These are phyloP conservation scores for Lecanoromycetidae sp. DNA, from an alignment of 2,329 filamentous ascomycete species.

Conservation along the genomic window DNA sequence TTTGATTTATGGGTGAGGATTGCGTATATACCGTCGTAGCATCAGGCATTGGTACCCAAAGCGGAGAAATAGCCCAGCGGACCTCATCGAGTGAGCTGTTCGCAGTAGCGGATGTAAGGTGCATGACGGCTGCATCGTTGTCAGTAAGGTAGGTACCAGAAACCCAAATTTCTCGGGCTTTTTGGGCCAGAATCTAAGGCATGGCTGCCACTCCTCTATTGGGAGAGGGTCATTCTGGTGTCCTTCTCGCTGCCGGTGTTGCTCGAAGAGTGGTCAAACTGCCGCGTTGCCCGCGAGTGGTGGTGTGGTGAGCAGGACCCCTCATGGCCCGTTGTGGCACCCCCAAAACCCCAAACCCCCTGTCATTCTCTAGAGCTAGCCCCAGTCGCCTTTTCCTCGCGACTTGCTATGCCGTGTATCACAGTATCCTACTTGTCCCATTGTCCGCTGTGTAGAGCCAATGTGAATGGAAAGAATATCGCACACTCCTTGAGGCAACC, in stretches of 20 bases:
- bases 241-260: not conserved
- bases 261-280: constrained; percentile 1
- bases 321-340: too few species aligned
- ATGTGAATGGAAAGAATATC: not conserved
- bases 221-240: too few species aligned
- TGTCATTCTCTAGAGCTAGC: not conserved
- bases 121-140: constrained; percentile 1
- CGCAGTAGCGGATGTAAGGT: constrained; percentile 2
- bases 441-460: not conserved
- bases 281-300: constrained; percentile 5
- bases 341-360: too few species aligned
- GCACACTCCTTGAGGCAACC: constrained; percentile 8
- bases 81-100: not conserved
- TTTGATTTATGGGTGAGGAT: too few species aligned
- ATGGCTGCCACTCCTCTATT: constrained; percentile 9
- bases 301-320: too few species aligned
- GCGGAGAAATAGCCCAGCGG: constrained; percentile 1
- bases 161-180: constrained; percentile 20
- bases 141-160: constrained; percentile 22
- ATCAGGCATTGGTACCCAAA: constrained; percentile 9
- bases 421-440: not conserved
- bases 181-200: constrained; percentile 1
- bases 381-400: too few species aligned
- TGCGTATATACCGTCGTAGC: constrained; percentile 1
- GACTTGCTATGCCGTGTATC: not conserved